Conservation (phyloP, 345 rosid genomes). For the Gossypium turneri region DNA sequence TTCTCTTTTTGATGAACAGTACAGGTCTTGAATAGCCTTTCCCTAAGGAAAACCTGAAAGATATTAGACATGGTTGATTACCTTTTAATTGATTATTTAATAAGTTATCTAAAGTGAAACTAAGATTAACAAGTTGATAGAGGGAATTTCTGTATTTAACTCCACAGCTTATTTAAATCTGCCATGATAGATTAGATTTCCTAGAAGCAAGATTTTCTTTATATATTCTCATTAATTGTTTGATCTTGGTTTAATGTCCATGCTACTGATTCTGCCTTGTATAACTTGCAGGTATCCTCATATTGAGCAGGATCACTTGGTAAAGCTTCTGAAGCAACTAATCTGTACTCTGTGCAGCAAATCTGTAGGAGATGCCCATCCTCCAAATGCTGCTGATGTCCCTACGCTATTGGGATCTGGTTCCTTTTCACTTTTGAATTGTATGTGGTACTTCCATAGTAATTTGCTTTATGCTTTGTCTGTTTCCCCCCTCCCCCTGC, state of each 20-base stretch:
- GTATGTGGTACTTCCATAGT: slow-evolving; percentile 38
- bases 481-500: not conserved
- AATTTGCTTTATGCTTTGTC: not conserved
- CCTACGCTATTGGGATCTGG: slow-evolving; percentile 88
- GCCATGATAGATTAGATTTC: not conserved
- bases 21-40: slow-evolving; percentile 7
- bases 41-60: not conserved
- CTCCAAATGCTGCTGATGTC: slow-evolving; percentile 79
- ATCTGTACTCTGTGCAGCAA: slow-evolving; percentile 36
- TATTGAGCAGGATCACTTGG: slow-evolving; percentile 79
- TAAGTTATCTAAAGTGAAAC: not conserved
- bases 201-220: slow-evolving; percentile 4
- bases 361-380: slow-evolving; percentile 35
- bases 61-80: not conserved
- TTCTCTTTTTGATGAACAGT: not conserved
- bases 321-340: slow-evolving; percentile 87
- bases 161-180: slow-evolving; percentile 6
- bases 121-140: not conserved
- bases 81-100: slow-evolving; percentile 1
- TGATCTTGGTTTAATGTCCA: not conserved
- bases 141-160: slow-evolving; percentile 1
- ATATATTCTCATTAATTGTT: not conserved
- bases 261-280: slow-evolving; percentile 22
- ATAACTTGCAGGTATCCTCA: slow-evolving; percentile 68
- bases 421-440: slow-evolving; percentile 80